Base-by-base conservation (phyloP, 208 protist species). In the Blechomonas ayalai region DNA sequence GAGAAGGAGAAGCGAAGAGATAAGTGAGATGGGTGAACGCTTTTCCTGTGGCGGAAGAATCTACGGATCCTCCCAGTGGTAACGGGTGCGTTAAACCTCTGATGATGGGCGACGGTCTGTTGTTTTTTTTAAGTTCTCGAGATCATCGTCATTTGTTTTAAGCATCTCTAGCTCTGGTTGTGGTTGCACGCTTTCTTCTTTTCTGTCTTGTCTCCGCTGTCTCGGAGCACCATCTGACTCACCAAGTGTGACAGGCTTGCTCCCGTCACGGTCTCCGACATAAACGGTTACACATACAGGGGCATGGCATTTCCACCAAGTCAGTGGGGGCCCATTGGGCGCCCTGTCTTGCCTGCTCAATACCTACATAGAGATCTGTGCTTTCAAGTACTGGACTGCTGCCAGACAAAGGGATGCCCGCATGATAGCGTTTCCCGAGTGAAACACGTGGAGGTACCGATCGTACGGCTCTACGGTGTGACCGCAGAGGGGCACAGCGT, bases 391-490 rank as follows among this genome's bases (percentile, higher is more conserved):
- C 51, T 95, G 0, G 82, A 95, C 29, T 95, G 87, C 58, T 85
- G 67, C 27, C 87, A 95, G 46, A 88, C 80, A 8, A 87, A 90
- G 22, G 82, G 81, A 13, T 56, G 49, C 28, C 59, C 80, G 0
- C 73, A 88, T 37, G 59, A 60, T 13, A 52, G 56, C 13, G 47
- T 95, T 23, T 95, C 87, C 0, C 72, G 49, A 1, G 68, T 95
- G 20, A 48, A 66, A 0, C 80, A 89, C 57, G 34, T 26, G 8
- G 81, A 91, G 54, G 82, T 86, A 20, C 90, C 95, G 2, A 75
- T 95, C 26, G 62, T 97, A 18, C 84, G 92, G 5, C 52, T 98
- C 7, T 97, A 95, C 73, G 96, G 96, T 24, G 82, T 96, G 12
- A 97, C 94, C 7, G 43, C 28, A 13, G 86, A 88, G 49, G 95